A percentile compares a stretch with the other conserved stretches of the same genome.
Conservation (phyloP, 257 asterid species). For the Fraxinus quadrangulata region DNA sequence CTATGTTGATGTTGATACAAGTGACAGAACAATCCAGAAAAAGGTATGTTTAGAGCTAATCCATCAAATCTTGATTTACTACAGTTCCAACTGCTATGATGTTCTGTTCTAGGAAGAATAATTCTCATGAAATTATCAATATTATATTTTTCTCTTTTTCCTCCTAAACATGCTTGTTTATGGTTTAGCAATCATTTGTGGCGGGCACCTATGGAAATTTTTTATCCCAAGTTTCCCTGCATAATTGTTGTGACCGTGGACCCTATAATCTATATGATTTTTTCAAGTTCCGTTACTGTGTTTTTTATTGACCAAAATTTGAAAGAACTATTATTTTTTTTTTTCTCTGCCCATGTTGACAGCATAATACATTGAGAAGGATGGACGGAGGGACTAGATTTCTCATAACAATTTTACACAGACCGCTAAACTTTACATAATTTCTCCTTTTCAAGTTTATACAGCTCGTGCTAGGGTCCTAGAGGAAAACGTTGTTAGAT, state of each 20-base stretch:
- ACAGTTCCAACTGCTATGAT: slow-evolving; percentile 3
- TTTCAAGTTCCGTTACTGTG: not conserved
- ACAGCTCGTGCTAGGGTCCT: not conserved
- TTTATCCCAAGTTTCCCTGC: not conserved
- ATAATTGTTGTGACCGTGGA: not conserved
- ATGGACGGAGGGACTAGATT: not conserved
- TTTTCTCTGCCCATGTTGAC: not conserved
- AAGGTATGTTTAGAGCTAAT: slow-evolving; percentile 45
- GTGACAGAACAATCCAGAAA: slow-evolving; percentile 85
- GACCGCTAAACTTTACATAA: not conserved
- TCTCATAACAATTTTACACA: not conserved
- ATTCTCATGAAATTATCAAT: slow-evolving; percentile 3
- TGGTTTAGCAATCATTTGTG: not conserved
- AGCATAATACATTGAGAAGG: not conserved
- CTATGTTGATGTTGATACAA: slow-evolving; percentile 80
- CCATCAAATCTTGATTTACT: slow-evolving; percentile 1
- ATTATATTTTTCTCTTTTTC: not conserved
- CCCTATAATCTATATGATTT: not conserved
- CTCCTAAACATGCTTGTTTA: slow-evolving; percentile 3
- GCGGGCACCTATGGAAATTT: not conserved
- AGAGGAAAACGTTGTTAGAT: not conserved
- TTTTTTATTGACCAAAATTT: not conserved
- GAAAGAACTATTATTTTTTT: not conserved
- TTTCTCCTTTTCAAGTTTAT: slow-evolving; percentile 6
- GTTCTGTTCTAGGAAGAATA: not conserved